Conservation (phyloP, 352 stramenopile species). For the Phytopythium cucurbitacearum region DNA sequence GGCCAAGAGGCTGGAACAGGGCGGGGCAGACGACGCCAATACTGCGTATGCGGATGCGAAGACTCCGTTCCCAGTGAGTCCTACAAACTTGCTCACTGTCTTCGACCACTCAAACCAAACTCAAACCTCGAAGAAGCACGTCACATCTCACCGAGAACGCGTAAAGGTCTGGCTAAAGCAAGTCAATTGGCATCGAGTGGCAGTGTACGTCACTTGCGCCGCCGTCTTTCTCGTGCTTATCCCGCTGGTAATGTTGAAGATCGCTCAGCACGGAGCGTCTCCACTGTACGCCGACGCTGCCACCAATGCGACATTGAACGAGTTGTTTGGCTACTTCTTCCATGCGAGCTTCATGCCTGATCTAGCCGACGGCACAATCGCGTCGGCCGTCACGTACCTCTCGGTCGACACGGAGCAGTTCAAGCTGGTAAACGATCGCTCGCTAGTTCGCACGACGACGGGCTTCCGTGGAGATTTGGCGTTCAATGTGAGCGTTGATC, state of each 20-base stretch:
- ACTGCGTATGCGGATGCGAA: background rate
- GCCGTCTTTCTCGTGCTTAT: slow-evolving; percentile 10
- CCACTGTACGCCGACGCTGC: slow-evolving; percentile 15
- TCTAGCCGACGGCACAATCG: slow-evolving; percentile 9
- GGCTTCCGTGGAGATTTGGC: slow-evolving; percentile 40
- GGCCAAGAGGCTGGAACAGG: background rate
- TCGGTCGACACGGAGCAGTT: slow-evolving; percentile 15
- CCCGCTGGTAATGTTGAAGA: slow-evolving; percentile 6
- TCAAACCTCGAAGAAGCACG: background rate
- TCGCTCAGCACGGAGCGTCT: slow-evolving; percentile 8
- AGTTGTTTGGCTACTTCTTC: slow-evolving; percentile 16
- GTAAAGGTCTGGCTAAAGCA: background rate
- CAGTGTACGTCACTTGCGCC: background rate
- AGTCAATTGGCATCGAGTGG: background rate
- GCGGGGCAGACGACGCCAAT: background rate
- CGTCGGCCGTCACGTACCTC: slow-evolving; percentile 9
- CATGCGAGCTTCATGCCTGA: slow-evolving; percentile 13
- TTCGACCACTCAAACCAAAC: no score
- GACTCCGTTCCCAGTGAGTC: no score
- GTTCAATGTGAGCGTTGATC: slow-evolving; percentile 37
- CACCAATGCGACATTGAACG: slow-evolving; percentile 23
- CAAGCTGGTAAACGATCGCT: background rate
- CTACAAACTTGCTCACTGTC: no score
- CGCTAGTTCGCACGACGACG: background rate
- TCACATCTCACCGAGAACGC: background rate